phyloP scores from a whole-genome alignment of 1,284 basidiomycete genomes.

The Trichosporon sp. region DNA sequence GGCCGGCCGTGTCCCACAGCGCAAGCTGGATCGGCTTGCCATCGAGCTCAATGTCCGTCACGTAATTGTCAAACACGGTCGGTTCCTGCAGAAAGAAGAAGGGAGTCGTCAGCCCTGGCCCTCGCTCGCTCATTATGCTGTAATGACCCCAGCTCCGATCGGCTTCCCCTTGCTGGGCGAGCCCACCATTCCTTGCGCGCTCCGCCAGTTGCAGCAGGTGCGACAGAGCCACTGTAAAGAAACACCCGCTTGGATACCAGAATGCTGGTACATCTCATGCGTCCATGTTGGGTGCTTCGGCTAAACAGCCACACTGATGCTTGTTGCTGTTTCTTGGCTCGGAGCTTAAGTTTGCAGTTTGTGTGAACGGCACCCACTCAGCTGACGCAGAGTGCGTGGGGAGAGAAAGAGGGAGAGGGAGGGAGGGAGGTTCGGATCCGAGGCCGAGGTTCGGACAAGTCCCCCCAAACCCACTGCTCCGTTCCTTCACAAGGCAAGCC shows the following conservation, averaged over 20 bases:
- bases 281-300: not conserved
- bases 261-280: not conserved
- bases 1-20: conserved; percentile 73
- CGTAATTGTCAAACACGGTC: conserved; percentile 97
- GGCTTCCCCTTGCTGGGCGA: not conserved
- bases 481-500: too few relatives aligned
- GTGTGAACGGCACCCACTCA: not conserved
- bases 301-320: not conserved
- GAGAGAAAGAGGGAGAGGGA: too few relatives aligned
- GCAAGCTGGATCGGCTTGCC: conserved; percentile 70
- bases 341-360: not conserved
- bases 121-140: not conserved
- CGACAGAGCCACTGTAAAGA: not conserved
- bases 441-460: not conserved
- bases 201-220: not conserved
- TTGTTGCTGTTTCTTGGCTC: not conserved
- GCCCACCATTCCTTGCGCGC: not conserved
- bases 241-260: not conserved
- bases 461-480: not conserved
- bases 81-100: too few relatives aligned
- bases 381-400: not conserved
- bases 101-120: not conserved
- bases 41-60: conserved; percentile 93
- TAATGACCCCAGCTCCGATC: not conserved
- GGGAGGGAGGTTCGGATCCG: not conserved